Evolutionary conservation across 192 early-diverging fungal species (phyloP).

Genomic region (Spinellus fusiger): DNA sequence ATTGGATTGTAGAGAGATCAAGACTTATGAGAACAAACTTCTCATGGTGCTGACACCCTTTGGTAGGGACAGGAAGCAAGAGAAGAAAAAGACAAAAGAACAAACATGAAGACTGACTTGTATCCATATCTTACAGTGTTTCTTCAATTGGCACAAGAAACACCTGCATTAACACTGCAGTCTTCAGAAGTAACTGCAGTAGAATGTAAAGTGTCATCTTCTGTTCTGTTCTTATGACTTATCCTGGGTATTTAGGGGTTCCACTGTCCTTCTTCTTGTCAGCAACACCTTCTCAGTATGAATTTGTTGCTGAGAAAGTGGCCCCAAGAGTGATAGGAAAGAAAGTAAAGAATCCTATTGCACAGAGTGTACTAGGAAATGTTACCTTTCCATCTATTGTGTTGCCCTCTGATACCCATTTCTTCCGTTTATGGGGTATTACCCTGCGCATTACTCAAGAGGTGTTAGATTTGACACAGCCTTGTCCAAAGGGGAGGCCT

Average conservation of each 20-base stretch:
- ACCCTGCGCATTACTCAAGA: conserved; percentile 27
- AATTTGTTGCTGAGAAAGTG: conserved; percentile 7
- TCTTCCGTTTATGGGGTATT: conserved; percentile 23
- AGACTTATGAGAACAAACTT: conserved; percentile 8
- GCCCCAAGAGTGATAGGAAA: neutral
- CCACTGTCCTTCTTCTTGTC: conserved; percentile 25
- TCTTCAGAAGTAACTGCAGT: conserved; percentile 25
- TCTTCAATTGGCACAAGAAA: conserved; percentile 21
- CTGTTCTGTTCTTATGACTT: neutral
- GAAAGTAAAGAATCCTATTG: neutral
- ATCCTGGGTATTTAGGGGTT: conserved; percentile 11
- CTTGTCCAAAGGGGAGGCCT: conserved; percentile 10
- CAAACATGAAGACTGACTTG: neutral
- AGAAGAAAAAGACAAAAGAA: neutral
- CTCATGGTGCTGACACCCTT: conserved; percentile 30
- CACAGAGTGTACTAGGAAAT: conserved; percentile 12
- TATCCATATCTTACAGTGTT: conserved; percentile 11
- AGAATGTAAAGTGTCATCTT: conserved; percentile 12
- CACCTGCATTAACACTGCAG: conserved; percentile 16
- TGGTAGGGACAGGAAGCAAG: conserved; percentile 11
- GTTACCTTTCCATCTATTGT: conserved; percentile 21
- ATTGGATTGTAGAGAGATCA: conserved; percentile 23
- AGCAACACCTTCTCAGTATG: neutral
- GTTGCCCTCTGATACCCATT: conserved; percentile 4
- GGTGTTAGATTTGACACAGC: conserved; percentile 9